Percentiles rank a stretch among this genome's conserved stretches.
Evolutionary conservation across 2,329 filamentous ascomycete genomes (phyloP).

Genomic region (Myotisia sp.): DNA sequence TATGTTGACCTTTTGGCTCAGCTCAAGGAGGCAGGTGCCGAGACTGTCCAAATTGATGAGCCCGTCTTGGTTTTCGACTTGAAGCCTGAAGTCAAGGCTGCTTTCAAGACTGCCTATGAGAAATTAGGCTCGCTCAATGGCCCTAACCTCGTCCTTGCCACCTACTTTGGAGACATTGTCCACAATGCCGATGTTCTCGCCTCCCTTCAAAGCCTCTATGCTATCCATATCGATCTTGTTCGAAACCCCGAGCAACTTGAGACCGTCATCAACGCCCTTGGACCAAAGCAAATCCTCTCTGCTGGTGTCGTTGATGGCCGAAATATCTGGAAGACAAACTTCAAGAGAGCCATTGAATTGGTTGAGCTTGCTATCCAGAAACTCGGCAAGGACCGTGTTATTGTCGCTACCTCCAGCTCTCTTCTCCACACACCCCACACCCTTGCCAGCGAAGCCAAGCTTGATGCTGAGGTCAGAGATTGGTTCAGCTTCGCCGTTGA

Average conservation of each 20-base stretch:
- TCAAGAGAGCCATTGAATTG: slow-evolving; percentile 82
- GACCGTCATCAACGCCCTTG: slow-evolving; percentile 66
- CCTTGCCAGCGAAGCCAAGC: slow-evolving; percentile 95
- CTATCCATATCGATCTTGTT: slow-evolving; percentile 88
- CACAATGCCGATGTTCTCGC: slow-evolving; percentile 93
- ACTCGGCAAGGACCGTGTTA: slow-evolving; percentile 92
- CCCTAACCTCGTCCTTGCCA: slow-evolving; percentile 79
- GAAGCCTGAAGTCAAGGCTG: slow-evolving; percentile 74
- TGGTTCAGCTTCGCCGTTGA: slow-evolving; percentile 98
- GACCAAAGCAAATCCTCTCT: slow-evolving; percentile 79
- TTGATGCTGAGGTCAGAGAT: slow-evolving; percentile 80
- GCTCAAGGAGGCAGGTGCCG: slow-evolving; percentile 91
- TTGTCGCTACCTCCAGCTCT: slow-evolving; percentile 91
- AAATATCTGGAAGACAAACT: slow-evolving; percentile 99
- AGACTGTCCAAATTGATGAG: slow-evolving; percentile 97
- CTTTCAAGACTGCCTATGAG: slow-evolving; percentile 96
- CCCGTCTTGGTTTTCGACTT: slow-evolving; percentile 93
- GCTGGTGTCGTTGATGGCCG: slow-evolving; percentile 94
- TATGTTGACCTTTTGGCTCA: slow-evolving; percentile 85
- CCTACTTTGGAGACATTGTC: slow-evolving; percentile 98
- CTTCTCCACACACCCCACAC: slow-evolving; percentile 98
- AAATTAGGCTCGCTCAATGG: slow-evolving; percentile 61
- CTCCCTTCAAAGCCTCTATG: slow-evolving; percentile 58
- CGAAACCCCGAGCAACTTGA: slow-evolving; percentile 97
- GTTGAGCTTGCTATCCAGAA: slow-evolving; percentile 86